Percentiles rank a stretch among this genome's conserved stretches.
These are phyloP conservation scores for Stachybotrys echinatus DNA, from an alignment of 2,329 filamentous ascomycete genomes.

Conservation along the genomic window DNA sequence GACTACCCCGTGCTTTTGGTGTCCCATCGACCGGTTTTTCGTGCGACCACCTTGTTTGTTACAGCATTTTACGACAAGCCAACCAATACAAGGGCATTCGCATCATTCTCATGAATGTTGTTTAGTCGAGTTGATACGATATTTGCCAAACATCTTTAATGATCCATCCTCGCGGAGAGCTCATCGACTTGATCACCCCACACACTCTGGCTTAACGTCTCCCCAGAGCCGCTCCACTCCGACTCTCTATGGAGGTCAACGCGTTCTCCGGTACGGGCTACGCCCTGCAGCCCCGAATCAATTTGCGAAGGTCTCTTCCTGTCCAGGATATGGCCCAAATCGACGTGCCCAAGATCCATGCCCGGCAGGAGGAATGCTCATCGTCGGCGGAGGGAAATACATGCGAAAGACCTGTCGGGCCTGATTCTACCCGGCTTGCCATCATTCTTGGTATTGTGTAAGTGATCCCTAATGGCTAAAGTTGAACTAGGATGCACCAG, in stretches of 20 bases:
- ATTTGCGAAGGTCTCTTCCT: conserved; percentile 12
- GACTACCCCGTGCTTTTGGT: not conserved
- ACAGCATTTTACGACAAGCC: not conserved
- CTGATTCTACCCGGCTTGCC: conserved; percentile 53
- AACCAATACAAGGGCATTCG: not conserved
- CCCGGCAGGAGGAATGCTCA: conserved; percentile 12
- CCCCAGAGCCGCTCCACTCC: conserved; percentile 2
- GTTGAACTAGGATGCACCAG: not conserved
- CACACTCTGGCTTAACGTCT: not conserved
- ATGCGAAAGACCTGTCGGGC: conserved; percentile 56
- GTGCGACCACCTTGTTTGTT: not conserved
- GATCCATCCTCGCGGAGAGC: not conserved
- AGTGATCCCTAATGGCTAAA: conserved; percentile 28
- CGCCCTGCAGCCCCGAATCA: conserved; percentile 20
- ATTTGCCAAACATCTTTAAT: not conserved
- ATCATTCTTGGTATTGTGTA: conserved; percentile 68
- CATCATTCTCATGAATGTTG: not conserved
- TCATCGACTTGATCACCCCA: not conserved
- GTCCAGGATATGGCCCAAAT: conserved; percentile 3
- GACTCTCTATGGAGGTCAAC: conserved; percentile 14
- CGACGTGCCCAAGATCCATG: conserved; percentile 9
- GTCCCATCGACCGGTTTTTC: not conserved
- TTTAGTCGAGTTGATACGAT: not conserved
- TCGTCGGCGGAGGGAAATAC: conserved; percentile 23
- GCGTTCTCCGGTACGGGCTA: conserved; percentile 10